Evolutionary conservation across 495 filamentous ascomycete genomes (phyloP).

Genomic region (Annulohypoxylon moriforme): DNA sequence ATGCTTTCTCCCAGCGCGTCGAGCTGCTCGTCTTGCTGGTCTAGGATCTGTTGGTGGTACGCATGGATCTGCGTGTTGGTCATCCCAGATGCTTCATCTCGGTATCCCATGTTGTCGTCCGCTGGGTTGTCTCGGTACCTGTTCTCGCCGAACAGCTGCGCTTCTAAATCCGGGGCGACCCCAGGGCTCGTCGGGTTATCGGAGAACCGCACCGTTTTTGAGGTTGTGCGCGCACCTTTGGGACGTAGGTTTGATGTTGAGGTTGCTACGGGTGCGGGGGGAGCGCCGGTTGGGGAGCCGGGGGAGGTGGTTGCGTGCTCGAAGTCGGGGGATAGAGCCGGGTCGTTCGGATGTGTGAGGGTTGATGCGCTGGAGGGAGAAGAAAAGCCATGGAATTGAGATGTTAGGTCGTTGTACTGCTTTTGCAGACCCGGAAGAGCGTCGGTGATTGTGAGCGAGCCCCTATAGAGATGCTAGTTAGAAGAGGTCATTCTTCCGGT

Average conservation of each 20-base stretch:
- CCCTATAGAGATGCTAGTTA: constrained; percentile 51
- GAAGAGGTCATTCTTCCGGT: background rate
- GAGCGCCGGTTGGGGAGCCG: constrained; percentile 48
- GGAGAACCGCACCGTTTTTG: constrained; percentile 92
- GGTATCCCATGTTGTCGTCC: constrained; percentile 65
- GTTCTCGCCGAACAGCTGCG: constrained; percentile 72
- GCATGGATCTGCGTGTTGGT: constrained; percentile 88
- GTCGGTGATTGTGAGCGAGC: constrained; percentile 57
- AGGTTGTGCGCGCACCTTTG: constrained; percentile 42
- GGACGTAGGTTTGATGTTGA: constrained; percentile 39
- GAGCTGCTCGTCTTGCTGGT: constrained; percentile 92
- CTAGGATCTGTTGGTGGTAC: constrained; percentile 81
- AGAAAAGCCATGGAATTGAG: constrained; percentile 71
- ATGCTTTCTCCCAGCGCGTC: constrained; percentile 87
- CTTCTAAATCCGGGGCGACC: constrained; percentile 57
- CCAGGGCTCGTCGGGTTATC: constrained; percentile 64
- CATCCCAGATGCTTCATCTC: constrained; percentile 57
- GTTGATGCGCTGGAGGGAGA: constrained; percentile 60
- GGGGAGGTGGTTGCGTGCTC: constrained; percentile 66
- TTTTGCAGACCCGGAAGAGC: constrained; percentile 64
- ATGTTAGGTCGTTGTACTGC: constrained; percentile 68
- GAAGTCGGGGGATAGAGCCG: constrained; percentile 73
- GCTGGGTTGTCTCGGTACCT: constrained; percentile 65
- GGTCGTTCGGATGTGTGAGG: constrained; percentile 72
- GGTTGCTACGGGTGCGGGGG: constrained; percentile 63